Evolutionary conservation across 208 protist species (phyloP), one percentile per base, ranked within the genome.

Genomic region (Crithidia thermophila): DNA sequence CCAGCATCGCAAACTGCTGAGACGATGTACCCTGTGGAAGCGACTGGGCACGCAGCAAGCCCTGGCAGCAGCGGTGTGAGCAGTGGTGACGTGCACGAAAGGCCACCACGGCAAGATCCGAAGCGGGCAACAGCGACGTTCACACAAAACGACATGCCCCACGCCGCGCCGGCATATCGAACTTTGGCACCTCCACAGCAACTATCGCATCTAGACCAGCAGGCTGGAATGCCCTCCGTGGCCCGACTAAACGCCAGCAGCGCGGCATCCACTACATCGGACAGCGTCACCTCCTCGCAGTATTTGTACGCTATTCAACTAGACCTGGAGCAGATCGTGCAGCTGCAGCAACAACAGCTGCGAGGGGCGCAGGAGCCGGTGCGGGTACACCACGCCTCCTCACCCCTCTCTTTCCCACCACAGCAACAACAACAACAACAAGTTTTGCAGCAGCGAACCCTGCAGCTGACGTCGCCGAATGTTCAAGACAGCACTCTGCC

Each of bases 301-400:
- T 77, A 67, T 42, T 37, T 79, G 43, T 55, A 20, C 39, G 50
- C 59, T 25, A 72, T 69, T n/a, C 52, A 80, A 27, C 43, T 47
- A 63, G 75, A 81, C 31, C 42, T 81, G 13, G 39, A 67, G 31
- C 46, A 36, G 31, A 58, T 81, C 28, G 61, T 72, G 0, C 56
- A 49, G 13, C 63, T 76, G 21, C 75, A 81, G 47, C 67, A 65
- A 42, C 70, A 39, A 43, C 70, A 67, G 39, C 52, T 75, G 10
- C 42, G 37, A 4, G 45, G 18, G 4, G 36, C 23, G 14, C 8
- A 31, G 13, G 42, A 60, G 18, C 18, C 18, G 14, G 40, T 30
- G 3, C 40, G 25, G 18, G 31, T 23, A 11, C 21, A 21, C 20
- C 42, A 39, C 28, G 34, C 58, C 16, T 18, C 57, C 39, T 11